Evolutionary conservation across 768 basidiomycete species (phyloP), one percentile per base, ranked within the genome.

Genomic region (Exsudoporus frostii): DNA sequence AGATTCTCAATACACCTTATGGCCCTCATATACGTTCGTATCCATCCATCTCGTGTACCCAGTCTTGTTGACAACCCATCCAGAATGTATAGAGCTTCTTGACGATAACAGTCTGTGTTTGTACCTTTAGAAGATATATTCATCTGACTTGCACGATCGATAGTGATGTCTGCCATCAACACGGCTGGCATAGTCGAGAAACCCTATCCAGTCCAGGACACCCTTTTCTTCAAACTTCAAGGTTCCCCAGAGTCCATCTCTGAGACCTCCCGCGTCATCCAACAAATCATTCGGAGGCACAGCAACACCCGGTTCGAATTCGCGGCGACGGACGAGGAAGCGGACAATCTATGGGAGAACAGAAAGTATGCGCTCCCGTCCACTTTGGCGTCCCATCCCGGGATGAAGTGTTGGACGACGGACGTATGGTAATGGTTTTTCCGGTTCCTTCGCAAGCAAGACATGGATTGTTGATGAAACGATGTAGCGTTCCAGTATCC

Each of bases 181-280:
- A 63, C 70, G 13, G 83, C 79, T 20, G 88, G 89, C 24, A 64
- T 87, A 50, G 71, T 83, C 41, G 79, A 81, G 52, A 68, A 66
- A 48, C 75, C 81, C 41, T 90, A 86, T 64, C 86, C 86, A 4
- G 83, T 84, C 19, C 73, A 78, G 56, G 91, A 94, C 63, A 86
- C 86, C 0, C 78, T 97, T 10, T 92, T 97, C 73, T 91, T 98
- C 79, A 95, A 96, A 68, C 80, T 97, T 47, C 91, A 94, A 66
- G 92, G 92, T 3, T 83, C 89, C 32, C 72, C 79, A 0, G 69
- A 76, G 11, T 77, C 80, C 6, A 80, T 88, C 30, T 64, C 79
- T 4, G 77, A 79, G 38, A 79, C 89, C 0, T 81, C 87, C 0
- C 75, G 79, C 40, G 69, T 75, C 19, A 79, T 91, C 24, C 75